These are phyloP conservation scores for Arctium minus DNA, from an alignment of 129 eudicot species.

Conservation along the genomic window DNA sequence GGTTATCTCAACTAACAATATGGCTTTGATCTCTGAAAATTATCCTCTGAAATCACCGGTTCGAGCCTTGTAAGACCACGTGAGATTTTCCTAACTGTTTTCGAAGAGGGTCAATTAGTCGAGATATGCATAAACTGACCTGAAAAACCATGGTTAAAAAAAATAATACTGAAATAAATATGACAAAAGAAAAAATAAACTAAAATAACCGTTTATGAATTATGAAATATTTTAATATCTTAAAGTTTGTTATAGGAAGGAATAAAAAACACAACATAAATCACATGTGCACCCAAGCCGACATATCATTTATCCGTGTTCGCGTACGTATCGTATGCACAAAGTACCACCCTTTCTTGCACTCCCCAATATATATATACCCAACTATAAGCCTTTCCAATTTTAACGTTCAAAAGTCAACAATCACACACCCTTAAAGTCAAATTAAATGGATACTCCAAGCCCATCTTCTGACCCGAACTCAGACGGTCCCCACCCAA, in stretches of 20 bases:
- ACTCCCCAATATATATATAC: constrained; percentile 16
- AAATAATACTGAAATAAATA: too few species aligned
- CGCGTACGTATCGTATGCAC: constrained; percentile 23
- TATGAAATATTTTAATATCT: neutral
- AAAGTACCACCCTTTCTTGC: neutral
- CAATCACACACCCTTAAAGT: neutral
- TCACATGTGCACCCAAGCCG: constrained; percentile 19
- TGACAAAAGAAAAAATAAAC: neutral
- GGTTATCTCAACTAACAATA: too few species aligned
- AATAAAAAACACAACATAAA: neutral
- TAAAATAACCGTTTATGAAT: neutral
- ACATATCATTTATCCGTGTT: constrained; percentile 22
- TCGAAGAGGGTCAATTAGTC: too few species aligned
- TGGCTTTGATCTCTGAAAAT: too few species aligned
- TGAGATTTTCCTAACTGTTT: too few species aligned
- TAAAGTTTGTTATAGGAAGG: constrained; percentile 15
- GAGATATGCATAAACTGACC: too few species aligned
- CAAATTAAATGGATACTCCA: constrained; percentile 26
- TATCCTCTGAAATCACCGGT: too few species aligned
- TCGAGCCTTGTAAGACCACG: too few species aligned
- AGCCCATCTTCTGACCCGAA: constrained; percentile 31
- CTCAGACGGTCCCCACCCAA: constrained; percentile 1
- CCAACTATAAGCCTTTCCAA: neutral
- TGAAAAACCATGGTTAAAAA: too few species aligned
- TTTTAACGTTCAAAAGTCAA: neutral